Conservation (phyloP, 163 green algal species). For the Volvox carteri region DNA sequence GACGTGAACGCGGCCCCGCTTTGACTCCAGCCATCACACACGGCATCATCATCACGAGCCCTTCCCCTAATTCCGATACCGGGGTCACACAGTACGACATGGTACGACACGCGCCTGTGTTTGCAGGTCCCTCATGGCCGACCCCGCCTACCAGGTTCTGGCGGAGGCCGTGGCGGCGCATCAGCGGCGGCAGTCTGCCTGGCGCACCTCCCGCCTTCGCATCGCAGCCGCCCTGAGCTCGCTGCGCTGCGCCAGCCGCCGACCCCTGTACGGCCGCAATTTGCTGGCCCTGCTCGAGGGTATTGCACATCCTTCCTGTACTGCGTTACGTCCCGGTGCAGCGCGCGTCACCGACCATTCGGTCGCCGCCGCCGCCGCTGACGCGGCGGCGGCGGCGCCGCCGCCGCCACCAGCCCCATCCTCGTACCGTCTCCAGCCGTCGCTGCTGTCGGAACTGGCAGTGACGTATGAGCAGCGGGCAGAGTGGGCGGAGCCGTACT, state of each 20-base stretch:
- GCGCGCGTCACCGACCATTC: slow-evolving; percentile 7
- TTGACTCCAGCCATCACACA: too few relatives aligned
- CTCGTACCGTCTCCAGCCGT: not conserved
- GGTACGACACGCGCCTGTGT: too few relatives aligned
- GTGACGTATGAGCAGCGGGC: slow-evolving; percentile 61
- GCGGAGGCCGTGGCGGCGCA: slow-evolving; percentile 46
- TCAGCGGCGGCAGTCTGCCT: slow-evolving; percentile 51
- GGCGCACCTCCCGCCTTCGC: slow-evolving; percentile 58
- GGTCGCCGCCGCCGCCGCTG: not conserved
- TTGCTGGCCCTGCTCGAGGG: slow-evolving; percentile 24
- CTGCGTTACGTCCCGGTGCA: slow-evolving; percentile 13
- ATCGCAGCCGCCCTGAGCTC: slow-evolving; percentile 36
- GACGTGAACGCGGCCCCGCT: too few relatives aligned
- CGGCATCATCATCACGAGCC: too few relatives aligned
- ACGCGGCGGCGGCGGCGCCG: not conserved
- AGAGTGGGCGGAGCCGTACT: slow-evolving; percentile 53
- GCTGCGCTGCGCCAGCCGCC: slow-evolving; percentile 43
- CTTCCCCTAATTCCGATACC: too few relatives aligned
- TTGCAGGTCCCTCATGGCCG: slow-evolving; percentile 39
- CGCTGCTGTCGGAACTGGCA: slow-evolving; percentile 36
- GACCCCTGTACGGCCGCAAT: slow-evolving; percentile 52
- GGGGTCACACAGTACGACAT: too few relatives aligned
- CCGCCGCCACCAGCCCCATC: not conserved
- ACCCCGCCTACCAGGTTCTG: slow-evolving; percentile 57
- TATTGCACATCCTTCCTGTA: slow-evolving; percentile 17